Conservation (phyloP, 306 rosid genomes). For the Cajanus cajan region DNA sequence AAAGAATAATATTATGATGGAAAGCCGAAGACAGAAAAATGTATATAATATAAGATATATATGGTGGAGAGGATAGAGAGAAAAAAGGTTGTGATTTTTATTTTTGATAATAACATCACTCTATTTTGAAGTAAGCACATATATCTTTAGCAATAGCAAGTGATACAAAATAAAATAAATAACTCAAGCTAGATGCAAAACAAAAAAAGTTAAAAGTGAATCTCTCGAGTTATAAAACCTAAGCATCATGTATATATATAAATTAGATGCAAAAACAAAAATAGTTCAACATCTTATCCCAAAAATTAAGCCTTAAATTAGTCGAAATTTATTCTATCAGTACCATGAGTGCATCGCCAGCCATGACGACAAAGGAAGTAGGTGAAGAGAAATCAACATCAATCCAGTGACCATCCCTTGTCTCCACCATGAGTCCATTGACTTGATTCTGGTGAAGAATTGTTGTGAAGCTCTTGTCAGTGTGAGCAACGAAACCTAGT, state of each 20-base stretch:
- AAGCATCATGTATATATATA: not conserved
- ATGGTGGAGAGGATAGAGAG: too few relatives aligned
- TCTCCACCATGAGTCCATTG: conserved; percentile 64
- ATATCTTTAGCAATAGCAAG: too few relatives aligned
- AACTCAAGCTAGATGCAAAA: too few relatives aligned
- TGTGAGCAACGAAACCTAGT: conserved; percentile 62
- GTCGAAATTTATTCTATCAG: conserved; percentile 3
- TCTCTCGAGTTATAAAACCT: not conserved
- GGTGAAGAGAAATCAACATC: conserved; percentile 63
- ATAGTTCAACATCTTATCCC: not conserved
- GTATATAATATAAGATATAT: too few relatives aligned
- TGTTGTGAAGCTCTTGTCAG: conserved; percentile 87
- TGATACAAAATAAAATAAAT: too few relatives aligned
- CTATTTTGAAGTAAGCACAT: too few relatives aligned
- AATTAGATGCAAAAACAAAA: not conserved
- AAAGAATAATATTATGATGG: too few relatives aligned
- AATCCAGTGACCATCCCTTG: conserved; percentile 63
- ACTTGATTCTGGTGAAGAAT: conserved; percentile 66
- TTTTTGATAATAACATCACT: too few relatives aligned
- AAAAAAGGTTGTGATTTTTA: too few relatives aligned
- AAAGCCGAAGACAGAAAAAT: too few relatives aligned
- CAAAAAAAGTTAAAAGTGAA: too few relatives aligned
- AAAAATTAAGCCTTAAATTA: not conserved
- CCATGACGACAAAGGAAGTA: conserved; percentile 57
- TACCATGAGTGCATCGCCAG: conserved; percentile 75